phyloP scores from a whole-genome alignment of 164 flowering plant genomes.

The Macadamia integrifolia region DNA sequence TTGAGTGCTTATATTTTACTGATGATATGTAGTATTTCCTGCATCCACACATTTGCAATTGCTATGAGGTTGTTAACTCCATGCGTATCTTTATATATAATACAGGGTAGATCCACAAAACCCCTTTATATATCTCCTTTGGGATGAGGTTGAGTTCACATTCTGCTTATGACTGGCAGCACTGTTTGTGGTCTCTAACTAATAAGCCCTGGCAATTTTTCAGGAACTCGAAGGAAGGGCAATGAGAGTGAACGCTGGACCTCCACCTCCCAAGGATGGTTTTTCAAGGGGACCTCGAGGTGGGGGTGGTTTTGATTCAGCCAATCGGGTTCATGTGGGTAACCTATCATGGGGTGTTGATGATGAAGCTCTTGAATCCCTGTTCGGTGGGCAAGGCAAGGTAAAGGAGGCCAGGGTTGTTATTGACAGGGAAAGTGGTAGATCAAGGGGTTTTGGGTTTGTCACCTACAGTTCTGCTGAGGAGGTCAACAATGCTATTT shows the following conservation, averaged over 20 bases:
- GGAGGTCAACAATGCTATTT: constrained; percentile 70
- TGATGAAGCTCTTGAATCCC: constrained; percentile 41
- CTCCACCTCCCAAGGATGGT: constrained; percentile 39
- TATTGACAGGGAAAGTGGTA: constrained; percentile 84
- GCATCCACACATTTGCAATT: not conserved
- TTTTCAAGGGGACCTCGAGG: constrained; percentile 19
- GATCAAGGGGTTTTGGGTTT: constrained; percentile 96
- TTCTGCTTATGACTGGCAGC: too few species aligned
- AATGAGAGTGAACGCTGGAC: constrained; percentile 51
- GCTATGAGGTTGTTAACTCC: not conserved
- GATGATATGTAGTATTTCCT: not conserved
- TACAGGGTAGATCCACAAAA: not conserved
- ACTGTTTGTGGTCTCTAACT: too few species aligned
- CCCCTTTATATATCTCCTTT: not conserved
- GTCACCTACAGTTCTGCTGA: constrained; percentile 68
- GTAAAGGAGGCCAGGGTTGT: constrained; percentile 84
- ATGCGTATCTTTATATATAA: not conserved
- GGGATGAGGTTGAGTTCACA: too few species aligned
- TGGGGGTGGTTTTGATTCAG: constrained; percentile 17
- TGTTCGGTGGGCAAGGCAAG: constrained; percentile 53
- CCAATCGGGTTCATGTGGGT: constrained; percentile 41
- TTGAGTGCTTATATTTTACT: too few species aligned
- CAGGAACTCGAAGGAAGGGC: constrained; percentile 49
- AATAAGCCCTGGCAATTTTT: too few species aligned
- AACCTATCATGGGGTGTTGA: constrained; percentile 75